These are phyloP conservation scores for Pleurotus salmoneostramineus DNA, from an alignment of 768 basidiomycete species.

Conservation along the genomic window DNA sequence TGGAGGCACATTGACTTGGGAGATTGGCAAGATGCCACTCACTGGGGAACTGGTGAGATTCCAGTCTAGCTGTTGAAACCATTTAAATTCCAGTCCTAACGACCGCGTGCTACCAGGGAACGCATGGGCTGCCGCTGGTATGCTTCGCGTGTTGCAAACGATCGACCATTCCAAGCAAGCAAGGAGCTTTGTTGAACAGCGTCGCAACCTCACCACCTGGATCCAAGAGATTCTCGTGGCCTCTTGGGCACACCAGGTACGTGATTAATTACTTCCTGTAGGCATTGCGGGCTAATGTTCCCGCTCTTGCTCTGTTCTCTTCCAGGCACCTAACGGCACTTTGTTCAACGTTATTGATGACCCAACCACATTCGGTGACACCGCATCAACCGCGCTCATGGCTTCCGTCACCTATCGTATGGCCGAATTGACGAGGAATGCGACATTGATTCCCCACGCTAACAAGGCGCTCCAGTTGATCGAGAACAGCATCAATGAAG, in stretches of 20 bases:
- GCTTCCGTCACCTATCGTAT: conserved; percentile 55
- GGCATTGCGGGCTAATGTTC: not conserved
- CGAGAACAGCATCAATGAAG: conserved; percentile 28
- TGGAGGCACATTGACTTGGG: conserved; percentile 58
- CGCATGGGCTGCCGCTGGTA: conserved; percentile 66
- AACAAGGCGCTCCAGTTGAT: conserved; percentile 34
- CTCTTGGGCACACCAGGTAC: conserved; percentile 42
- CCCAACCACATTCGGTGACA: conserved; percentile 46
- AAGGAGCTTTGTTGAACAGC: conserved; percentile 30
- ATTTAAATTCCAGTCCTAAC: not conserved
- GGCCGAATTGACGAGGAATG: conserved; percentile 35
- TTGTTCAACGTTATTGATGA: conserved; percentile 52
- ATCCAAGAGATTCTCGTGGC: conserved; percentile 46
- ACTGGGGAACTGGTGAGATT: conserved; percentile 53
- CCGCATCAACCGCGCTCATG: conserved; percentile 53
- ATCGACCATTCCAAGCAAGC: conserved; percentile 42
- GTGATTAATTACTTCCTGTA: not conserved
- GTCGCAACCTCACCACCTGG: conserved; percentile 45
- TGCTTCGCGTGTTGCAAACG: conserved; percentile 55
- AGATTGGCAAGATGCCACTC: conserved; percentile 36
- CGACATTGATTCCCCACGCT: conserved; percentile 24
- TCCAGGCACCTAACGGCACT: conserved; percentile 37
- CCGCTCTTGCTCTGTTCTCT: not conserved
- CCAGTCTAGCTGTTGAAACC: not conserved
- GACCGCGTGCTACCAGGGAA: conserved; percentile 34